A percentile compares a stretch with the other conserved stretches of the same genome.
These are phyloP conservation scores for Coemansia sp. DNA, from an alignment of 192 early-diverging fungal genomes.

Conservation along the genomic window DNA sequence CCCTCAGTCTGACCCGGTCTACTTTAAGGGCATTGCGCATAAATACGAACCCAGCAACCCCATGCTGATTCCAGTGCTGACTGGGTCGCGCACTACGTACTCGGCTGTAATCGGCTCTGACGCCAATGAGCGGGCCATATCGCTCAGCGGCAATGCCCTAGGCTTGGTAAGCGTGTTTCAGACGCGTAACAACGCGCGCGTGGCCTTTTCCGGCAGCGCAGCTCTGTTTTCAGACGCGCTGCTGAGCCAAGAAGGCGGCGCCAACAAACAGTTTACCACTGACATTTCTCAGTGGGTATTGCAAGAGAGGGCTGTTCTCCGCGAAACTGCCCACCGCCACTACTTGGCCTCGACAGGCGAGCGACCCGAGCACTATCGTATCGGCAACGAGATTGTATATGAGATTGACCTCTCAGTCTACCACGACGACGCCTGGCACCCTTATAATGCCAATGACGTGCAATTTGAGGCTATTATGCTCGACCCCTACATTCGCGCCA, in stretches of 20 bases:
- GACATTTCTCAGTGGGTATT: constrained; percentile 89
- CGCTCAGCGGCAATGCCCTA: constrained; percentile 63
- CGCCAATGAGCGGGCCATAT: constrained; percentile 1
- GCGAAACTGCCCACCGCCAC: constrained; percentile 59
- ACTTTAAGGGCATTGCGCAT: constrained; percentile 83
- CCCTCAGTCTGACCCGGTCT: constrained; percentile 16
- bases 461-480: constrained; percentile 97
- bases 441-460: constrained; percentile 70
- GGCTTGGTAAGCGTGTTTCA: constrained; percentile 86
- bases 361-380: constrained; percentile 79
- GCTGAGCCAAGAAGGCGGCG: constrained; percentile 35
- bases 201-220: constrained; percentile 79
- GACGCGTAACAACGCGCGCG: constrained; percentile 85
- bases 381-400: constrained; percentile 92
- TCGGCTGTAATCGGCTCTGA: constrained; percentile 31
- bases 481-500: constrained; percentile 91
- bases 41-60: constrained; percentile 66
- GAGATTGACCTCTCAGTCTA: constrained; percentile 81
- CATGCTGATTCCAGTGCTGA: constrained; percentile 65
- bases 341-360: constrained; percentile 65
- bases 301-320: constrained; percentile 87
- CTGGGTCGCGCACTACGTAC: constrained; percentile 65
- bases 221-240: constrained; percentile 83
- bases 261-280: constrained; percentile 74
- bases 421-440: constrained; percentile 77